phyloP scores from a whole-genome alignment of 164 flowering plant species.

The Vitis riparia region DNA sequence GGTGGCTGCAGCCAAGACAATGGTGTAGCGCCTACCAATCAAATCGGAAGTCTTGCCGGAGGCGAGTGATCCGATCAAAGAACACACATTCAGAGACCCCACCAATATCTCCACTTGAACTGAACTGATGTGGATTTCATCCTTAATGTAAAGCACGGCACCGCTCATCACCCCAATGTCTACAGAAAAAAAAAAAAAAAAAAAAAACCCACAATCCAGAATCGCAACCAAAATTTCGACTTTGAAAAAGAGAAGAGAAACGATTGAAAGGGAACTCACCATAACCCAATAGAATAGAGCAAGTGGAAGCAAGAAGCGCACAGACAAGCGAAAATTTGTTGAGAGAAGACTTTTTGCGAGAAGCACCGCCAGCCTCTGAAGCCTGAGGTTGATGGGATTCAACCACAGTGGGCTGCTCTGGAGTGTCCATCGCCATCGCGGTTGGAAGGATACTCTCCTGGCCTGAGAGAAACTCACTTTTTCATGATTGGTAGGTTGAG shows the following conservation, averaged over 20 bases:
- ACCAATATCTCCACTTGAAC: slow-evolving; percentile 60
- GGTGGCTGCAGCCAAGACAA: slow-evolving; percentile 55
- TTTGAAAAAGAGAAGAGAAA: background rate
- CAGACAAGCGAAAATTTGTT: slow-evolving; percentile 28
- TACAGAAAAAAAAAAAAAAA: slow-evolving; percentile 9
- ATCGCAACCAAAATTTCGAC: background rate
- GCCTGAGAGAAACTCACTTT: no score
- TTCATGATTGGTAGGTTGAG: no score
- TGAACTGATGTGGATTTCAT: slow-evolving; percentile 46
- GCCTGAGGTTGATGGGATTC: no score
- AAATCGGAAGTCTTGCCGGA: slow-evolving; percentile 77
- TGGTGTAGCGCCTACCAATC: slow-evolving; percentile 79
- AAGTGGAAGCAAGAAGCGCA: slow-evolving; percentile 40
- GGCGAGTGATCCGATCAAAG: slow-evolving; percentile 69
- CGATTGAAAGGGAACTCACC: slow-evolving; percentile 22
- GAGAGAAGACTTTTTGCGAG: slow-evolving; percentile 4
- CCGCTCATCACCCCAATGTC: slow-evolving; percentile 95
- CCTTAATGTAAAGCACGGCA: slow-evolving; percentile 59
- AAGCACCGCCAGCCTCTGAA: background rate
- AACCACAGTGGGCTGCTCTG: no score
- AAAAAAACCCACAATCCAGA: background rate
- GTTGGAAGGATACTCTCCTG: no score
- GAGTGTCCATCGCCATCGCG: no score
- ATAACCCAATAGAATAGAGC: slow-evolving; percentile 40
- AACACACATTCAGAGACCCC: slow-evolving; percentile 64